Evolutionary conservation across 2,329 filamentous ascomycete species (phyloP).

Genomic region (Fusarium proliferatum): DNA sequence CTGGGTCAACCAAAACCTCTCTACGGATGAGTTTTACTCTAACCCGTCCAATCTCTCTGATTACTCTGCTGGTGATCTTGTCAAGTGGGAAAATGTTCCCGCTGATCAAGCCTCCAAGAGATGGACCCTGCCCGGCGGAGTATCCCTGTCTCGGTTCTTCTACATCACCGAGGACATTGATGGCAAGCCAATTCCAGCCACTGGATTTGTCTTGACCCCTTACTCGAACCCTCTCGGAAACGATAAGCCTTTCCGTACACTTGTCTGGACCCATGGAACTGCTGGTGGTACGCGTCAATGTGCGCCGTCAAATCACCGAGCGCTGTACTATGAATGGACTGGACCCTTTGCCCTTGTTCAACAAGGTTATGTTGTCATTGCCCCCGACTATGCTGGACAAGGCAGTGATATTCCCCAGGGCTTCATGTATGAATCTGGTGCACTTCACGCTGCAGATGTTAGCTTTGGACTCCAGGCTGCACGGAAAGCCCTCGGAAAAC

Average conservation of each 20-base stretch:
- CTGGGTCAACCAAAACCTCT: slow-evolving; percentile 14
- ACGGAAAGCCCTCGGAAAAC: not conserved
- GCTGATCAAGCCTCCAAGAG: not conserved
- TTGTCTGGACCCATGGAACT: slow-evolving; percentile 24
- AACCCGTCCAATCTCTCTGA: slow-evolving; percentile 7
- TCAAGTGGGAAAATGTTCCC: slow-evolving; percentile 20
- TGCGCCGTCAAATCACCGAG: slow-evolving; percentile 7
- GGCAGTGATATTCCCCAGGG: slow-evolving; percentile 18
- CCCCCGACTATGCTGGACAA: slow-evolving; percentile 16
- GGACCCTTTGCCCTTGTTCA: not conserved
- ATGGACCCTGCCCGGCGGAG: slow-evolving; percentile 13
- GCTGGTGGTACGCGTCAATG: slow-evolving; percentile 17
- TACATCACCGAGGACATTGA: slow-evolving; percentile 19
- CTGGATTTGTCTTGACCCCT: slow-evolving; percentile 4
- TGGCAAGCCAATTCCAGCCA: slow-evolving; percentile 13
- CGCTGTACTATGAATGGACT: slow-evolving; percentile 12
- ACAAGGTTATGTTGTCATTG: slow-evolving; percentile 6
- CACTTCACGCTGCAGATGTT: slow-evolving; percentile 12
- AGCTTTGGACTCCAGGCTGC: slow-evolving; percentile 6
- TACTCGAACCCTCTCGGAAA: slow-evolving; percentile 16
- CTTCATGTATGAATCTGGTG: slow-evolving; percentile 23
- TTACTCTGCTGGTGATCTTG: not conserved
- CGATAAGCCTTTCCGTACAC: slow-evolving; percentile 15
- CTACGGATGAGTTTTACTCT: slow-evolving; percentile 3
- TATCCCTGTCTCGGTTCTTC: slow-evolving; percentile 10